Base-by-base conservation (phyloP, 768 basidiomycete genomes). In the Exsudoporus frostii region DNA sequence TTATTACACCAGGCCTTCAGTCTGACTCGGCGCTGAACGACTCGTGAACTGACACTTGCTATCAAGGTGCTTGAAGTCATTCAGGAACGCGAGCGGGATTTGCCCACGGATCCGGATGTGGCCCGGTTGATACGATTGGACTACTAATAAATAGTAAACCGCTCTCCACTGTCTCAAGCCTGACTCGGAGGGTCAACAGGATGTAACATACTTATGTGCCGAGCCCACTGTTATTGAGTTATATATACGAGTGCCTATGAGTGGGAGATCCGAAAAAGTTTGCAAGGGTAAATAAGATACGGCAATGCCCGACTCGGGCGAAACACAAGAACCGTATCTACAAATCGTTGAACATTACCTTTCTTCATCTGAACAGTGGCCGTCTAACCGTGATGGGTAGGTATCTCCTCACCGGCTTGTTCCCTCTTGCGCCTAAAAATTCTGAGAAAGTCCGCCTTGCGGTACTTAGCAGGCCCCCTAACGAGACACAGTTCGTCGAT, bases 401-500 rank as follows among this genome's bases (percentile, higher is more conserved):
- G 7, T 13, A 40, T 50, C 22, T 56, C 49, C 24, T 52, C 58
- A 27, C 3, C 40, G 7, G 15, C n/a, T 30, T 48, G 44, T 17
- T 50, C 57, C 44, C 30, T 68, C 20, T 25, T 53, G 22, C 58
- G 64, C 32, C 47, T 43, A 27, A 63, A 58, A 25, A 63, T 48
- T 32, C 34, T 54, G 24, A 68, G 43, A 27, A 67, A 13, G 29
- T 37, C 54, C 14, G 14, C 38, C 34, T 41, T 55, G 19, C 56
- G 54, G 34, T 54, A 56, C 48, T 57, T 65, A 7, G 55, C 60
- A 27, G 57, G 40, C 15, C 49, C 65, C 37, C 65, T 62, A 34
- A 66, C 56, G 5, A 66, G 60, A 50, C 65, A 67, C 0, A 62
- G 33, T 11, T 67, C 65, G 34, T 66, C 65, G 3, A 67, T 50